These are phyloP conservation scores for Gossypium sturtianum DNA, from an alignment of 345 rosid genomes.

Conservation along the genomic window DNA sequence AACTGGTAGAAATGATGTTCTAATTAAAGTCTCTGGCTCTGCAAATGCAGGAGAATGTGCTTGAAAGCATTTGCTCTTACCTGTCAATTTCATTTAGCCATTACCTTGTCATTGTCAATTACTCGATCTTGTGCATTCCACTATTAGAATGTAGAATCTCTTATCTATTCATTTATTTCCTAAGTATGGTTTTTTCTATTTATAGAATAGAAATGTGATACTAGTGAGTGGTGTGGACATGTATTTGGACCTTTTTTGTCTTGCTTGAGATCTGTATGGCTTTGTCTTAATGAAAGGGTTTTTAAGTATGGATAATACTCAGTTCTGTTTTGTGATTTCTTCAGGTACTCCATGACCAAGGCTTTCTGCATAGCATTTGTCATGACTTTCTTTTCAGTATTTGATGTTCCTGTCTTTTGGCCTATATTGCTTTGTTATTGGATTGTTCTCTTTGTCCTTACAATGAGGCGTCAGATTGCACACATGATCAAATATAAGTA, in stretches of 20 bases:
- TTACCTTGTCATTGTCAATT: constrained; percentile 1
- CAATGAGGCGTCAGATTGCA: constrained; percentile 74
- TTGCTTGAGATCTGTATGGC: constrained; percentile 1
- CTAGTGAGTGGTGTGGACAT: neutral
- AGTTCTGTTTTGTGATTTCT: constrained; percentile 11
- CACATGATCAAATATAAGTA: constrained; percentile 91
- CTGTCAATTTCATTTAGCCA: neutral
- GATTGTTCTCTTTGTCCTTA: constrained; percentile 68
- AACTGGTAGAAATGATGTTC: neutral
- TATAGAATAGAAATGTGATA: neutral
- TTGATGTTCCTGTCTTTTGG: constrained; percentile 89
- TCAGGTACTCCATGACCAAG: constrained; percentile 75
- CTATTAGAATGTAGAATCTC: neutral
- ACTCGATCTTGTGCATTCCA: neutral
- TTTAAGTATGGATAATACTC: neutral
- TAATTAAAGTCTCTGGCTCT: neutral
- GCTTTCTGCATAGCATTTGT: constrained; percentile 68
- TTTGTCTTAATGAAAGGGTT: neutral
- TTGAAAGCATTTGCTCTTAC: neutral
- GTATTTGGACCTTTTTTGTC: neutral
- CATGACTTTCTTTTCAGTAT: constrained; percentile 75
- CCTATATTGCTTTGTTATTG: constrained; percentile 74
- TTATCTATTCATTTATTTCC: neutral
- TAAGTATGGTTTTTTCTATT: neutral
- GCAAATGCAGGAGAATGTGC: neutral